A percentile compares a stretch with the other conserved stretches of the same genome.
These are phyloP conservation scores for Gleditsia sinensis DNA, from an alignment of 306 rosid species.

Conservation along the genomic window DNA sequence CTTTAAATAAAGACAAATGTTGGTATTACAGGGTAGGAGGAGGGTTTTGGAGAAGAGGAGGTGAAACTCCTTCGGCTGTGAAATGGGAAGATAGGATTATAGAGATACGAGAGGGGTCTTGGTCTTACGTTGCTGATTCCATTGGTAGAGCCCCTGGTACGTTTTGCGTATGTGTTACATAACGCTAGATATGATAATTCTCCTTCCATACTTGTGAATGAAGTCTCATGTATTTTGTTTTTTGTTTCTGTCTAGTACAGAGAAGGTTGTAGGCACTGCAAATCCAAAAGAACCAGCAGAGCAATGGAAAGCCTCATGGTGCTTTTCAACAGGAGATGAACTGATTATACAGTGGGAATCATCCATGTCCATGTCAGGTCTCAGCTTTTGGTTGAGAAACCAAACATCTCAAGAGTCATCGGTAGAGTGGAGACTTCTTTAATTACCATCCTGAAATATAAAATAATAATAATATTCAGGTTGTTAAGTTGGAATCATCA, in stretches of 20 bases:
- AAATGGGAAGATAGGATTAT: constrained; percentile 89
- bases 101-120: constrained; percentile 91
- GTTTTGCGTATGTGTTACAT: constrained; percentile 35
- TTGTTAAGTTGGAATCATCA: constrained; percentile 16
- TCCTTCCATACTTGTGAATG: no score
- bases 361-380: constrained; percentile 53
- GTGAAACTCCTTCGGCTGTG: constrained; percentile 72
- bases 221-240: constrained; percentile 39
- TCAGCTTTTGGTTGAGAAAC: constrained; percentile 59
- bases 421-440: constrained; percentile 45
- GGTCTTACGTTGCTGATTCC: constrained; percentile 87
- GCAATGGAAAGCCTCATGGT: constrained; percentile 75
- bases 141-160: constrained; percentile 90
- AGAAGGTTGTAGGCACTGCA: constrained; percentile 86
- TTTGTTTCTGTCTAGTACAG: constrained; percentile 78
- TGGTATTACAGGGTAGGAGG: constrained; percentile 69
- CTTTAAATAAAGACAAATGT: constrained; percentile 12
- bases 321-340: constrained; percentile 81
- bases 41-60: constrained; percentile 98
- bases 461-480: not conserved
- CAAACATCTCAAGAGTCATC: constrained; percentile 55
- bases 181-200: not conserved
- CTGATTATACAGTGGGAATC: constrained; percentile 66
- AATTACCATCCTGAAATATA: constrained; percentile 3
- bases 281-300: constrained; percentile 73